phyloP scores from a whole-genome alignment of 176 grass and related monocot species.

The Calamus simplicifolius region DNA sequence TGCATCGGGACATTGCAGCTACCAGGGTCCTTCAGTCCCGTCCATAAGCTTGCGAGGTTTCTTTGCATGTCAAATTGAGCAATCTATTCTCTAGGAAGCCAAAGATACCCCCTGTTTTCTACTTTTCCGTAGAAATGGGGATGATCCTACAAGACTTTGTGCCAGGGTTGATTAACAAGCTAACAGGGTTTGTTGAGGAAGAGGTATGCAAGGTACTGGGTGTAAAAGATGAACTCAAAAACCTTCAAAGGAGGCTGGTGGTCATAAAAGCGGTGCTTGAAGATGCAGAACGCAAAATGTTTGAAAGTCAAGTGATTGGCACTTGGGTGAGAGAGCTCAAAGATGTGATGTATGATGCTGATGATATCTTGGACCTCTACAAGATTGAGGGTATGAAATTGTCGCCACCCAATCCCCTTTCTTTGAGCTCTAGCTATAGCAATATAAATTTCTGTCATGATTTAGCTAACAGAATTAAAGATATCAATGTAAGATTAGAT shows the following conservation, averaged over 20 bases:
- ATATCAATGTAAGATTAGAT: conserved; percentile 44
- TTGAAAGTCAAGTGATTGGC: conserved; percentile 23
- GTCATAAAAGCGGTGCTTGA: conserved; percentile 34
- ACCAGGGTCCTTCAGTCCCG: no score
- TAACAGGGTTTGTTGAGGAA: conserved; percentile 29
- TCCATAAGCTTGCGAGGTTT: no score
- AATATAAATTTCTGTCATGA: conserved; percentile 42
- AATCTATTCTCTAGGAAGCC: no score
- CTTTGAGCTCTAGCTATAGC: conserved; percentile 27
- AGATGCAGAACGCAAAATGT: conserved; percentile 20
- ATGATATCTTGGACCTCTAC: conserved; percentile 59
- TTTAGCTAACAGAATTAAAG: conserved; percentile 41
- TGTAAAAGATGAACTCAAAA: conserved; percentile 40
- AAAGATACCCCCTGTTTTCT: no score
- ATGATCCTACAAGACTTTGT: conserved; percentile 54
- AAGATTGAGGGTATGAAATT: conserved; percentile 46
- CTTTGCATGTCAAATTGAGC: no score
- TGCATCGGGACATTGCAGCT: no score
- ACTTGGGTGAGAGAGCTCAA: conserved; percentile 50
- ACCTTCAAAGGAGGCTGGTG: conserved; percentile 37
- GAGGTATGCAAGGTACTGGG: conserved; percentile 45
- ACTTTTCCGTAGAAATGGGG: conserved; percentile 20
- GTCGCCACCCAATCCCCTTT: conserved; percentile 25
- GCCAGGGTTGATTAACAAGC: conserved; percentile 26
- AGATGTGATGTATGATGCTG: conserved; percentile 54